Base-by-base conservation (phyloP, 2,329 filamentous ascomycete genomes). In the Ceratocystis huliohia region DNA sequence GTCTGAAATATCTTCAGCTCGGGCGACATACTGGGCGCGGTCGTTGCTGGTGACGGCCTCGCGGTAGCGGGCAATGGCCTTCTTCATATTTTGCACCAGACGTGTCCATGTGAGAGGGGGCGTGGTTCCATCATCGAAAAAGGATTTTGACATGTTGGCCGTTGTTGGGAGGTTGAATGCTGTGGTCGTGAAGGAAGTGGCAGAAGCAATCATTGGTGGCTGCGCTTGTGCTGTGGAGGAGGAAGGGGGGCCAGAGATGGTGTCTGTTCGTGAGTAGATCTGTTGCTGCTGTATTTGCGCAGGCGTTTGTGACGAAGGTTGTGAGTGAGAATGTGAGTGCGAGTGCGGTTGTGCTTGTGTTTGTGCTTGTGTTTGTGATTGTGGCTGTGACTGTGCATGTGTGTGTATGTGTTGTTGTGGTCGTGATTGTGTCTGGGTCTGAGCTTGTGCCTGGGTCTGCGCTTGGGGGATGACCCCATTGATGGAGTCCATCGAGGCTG, bases 1-100 rank as follows among this genome's bases (percentile, higher is more conserved):
- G 74, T 99, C 94, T 4, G 94, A 97, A 64, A 99, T 96, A 73
- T 99, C 93, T 76, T 99, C 94, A n/a, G 94, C 94, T 69, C 89
- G 84, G 67, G 88, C 87, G 30, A 97, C 94, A 75, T 96, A 97
- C 73, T 97, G 91, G 1, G 91, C 89, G 30, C 92, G 86, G 72
- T 88, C 86, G 69, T 87, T 88, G 71, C 86, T 88, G 69, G 87
- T 87, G 71, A 99, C 89, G n/a, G 90, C 89, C 70, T 95, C 88
- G 59, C 91, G 85, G 75, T 97, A 99, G 66, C 87, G 84, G 71
- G 96, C 91, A 68, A 99, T 88, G 1, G 93, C 89, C 70, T 85
- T 83, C 72, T 90, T 91, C 89, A 97, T 97, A 73, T 96, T 96
- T 67, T 92, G 86, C 5, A 97, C 87, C 65, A 99, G 84, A 22